phyloP scores from a whole-genome alignment of 2,329 filamentous ascomycete genomes.

The Neospermospora avenae region DNA sequence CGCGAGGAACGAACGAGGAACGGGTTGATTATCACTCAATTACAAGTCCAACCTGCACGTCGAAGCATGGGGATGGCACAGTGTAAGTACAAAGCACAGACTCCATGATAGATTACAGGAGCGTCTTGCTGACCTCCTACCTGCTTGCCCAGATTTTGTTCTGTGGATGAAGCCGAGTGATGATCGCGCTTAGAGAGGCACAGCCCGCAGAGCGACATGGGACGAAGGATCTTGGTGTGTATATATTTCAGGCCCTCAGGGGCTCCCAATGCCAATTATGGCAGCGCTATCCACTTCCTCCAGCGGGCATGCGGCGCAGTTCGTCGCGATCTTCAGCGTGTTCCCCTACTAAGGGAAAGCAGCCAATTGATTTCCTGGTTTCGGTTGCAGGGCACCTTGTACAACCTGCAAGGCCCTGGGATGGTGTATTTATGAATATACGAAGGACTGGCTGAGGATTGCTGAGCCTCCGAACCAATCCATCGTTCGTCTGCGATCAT shows the following conservation, averaged over 20 bases:
- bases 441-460: no score
- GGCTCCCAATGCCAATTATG: not conserved
- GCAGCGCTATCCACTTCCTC: not conserved
- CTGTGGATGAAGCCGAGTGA: not conserved
- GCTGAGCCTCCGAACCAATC: no score
- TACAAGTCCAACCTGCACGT: not conserved
- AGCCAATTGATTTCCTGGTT: not conserved
- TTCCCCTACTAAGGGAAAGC: not conserved
- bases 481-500: no score
- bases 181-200: slow-evolving; percentile 1
- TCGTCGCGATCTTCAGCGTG: not conserved
- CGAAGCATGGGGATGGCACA: not conserved
- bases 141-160: not conserved
- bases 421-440: no score
- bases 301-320: not conserved
- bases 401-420: no score
- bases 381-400: not conserved
- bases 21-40: not conserved
- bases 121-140: not conserved
- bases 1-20: not conserved
- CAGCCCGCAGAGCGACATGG: not conserved
- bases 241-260: not conserved
- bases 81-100: not conserved
- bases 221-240: not conserved
- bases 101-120: not conserved